These are phyloP conservation scores for Sporothrix phasma DNA, from an alignment of 2,329 filamentous ascomycete genomes.

Conservation along the genomic window DNA sequence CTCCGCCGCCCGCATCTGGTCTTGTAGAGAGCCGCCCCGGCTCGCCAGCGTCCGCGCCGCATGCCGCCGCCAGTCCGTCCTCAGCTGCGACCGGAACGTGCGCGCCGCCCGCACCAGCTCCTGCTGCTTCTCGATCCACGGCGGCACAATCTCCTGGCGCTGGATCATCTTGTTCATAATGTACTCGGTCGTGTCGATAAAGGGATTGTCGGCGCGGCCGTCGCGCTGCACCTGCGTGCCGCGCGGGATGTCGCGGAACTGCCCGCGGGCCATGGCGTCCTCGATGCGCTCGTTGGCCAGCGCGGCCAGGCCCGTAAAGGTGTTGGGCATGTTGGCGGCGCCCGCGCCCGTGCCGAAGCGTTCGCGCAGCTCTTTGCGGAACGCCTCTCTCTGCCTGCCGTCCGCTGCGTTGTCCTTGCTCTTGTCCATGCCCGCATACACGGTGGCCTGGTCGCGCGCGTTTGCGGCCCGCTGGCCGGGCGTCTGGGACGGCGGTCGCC, in stretches of 20 bases:
- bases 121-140: constrained; percentile 98
- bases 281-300: constrained; percentile 86
- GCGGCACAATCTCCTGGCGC: constrained; percentile 86
- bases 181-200: constrained; percentile 93
- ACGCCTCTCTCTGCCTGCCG: constrained; percentile 61
- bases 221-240: constrained; percentile 69
- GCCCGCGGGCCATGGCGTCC: constrained; percentile 81
- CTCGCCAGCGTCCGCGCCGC: constrained; percentile 70
- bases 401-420: constrained; percentile 34
- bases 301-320: constrained; percentile 66
- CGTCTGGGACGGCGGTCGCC: constrained; percentile 29
- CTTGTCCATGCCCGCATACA: constrained; percentile 36
- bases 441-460: constrained; percentile 48
- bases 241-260: constrained; percentile 74
- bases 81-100: constrained; percentile 62
- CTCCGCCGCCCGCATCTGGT: constrained; percentile 61
- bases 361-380: constrained; percentile 66
- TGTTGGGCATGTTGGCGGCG: constrained; percentile 53
- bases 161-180: constrained; percentile 99
- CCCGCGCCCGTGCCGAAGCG: constrained; percentile 66
- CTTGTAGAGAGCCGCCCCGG: constrained; percentile 61
- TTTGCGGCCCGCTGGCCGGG: constrained; percentile 40
- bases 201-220: constrained; percentile 71
- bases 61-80: constrained; percentile 77
- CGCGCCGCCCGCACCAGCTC: constrained; percentile 62